These are phyloP conservation scores for Bremia lactucae DNA, from an alignment of 352 stramenopile genomes.

Conservation along the genomic window DNA sequence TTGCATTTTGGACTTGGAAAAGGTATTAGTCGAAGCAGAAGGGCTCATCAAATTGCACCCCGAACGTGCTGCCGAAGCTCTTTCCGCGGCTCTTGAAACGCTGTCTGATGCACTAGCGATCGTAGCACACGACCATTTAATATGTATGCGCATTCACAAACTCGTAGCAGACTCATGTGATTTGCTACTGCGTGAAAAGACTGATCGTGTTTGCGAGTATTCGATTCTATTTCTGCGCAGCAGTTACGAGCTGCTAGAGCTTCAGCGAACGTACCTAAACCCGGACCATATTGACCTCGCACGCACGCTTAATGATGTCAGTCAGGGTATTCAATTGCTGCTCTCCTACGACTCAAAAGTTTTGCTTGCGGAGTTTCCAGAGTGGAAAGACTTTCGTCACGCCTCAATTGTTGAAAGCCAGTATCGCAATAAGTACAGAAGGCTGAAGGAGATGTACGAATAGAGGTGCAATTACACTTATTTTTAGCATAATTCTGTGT, in stretches of 20 bases:
- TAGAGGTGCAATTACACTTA: slow-evolving; percentile 27
- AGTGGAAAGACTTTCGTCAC: slow-evolving; percentile 80
- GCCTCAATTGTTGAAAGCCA: slow-evolving; percentile 85
- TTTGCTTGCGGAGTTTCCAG: slow-evolving; percentile 76
- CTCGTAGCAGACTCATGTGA: slow-evolving; percentile 88
- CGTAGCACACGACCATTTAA: slow-evolving; percentile 73
- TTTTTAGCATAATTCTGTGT: too few relatives aligned
- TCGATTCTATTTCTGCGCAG: slow-evolving; percentile 82
- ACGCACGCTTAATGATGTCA: slow-evolving; percentile 87
- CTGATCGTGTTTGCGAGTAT: slow-evolving; percentile 65
- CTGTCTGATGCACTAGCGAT: slow-evolving; percentile 77
- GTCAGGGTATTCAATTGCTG: slow-evolving; percentile 85
- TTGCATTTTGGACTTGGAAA: slow-evolving; percentile 54
- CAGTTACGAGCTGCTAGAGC: slow-evolving; percentile 78
- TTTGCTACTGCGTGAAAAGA: slow-evolving; percentile 52
- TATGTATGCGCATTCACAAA: slow-evolving; percentile 86
- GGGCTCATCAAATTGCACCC: slow-evolving; percentile 43
- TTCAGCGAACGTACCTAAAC: slow-evolving; percentile 78
- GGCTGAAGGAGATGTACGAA: slow-evolving; percentile 88
- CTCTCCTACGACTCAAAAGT: slow-evolving; percentile 78
- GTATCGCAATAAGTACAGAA: slow-evolving; percentile 83
- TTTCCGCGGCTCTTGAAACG: slow-evolving; percentile 64
- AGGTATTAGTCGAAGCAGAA: slow-evolving; percentile 43
- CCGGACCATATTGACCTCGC: slow-evolving; percentile 87
- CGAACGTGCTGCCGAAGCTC: slow-evolving; percentile 33